phyloP scores from a whole-genome alignment of 257 asterid species.

The Sherardia arvensis region DNA sequence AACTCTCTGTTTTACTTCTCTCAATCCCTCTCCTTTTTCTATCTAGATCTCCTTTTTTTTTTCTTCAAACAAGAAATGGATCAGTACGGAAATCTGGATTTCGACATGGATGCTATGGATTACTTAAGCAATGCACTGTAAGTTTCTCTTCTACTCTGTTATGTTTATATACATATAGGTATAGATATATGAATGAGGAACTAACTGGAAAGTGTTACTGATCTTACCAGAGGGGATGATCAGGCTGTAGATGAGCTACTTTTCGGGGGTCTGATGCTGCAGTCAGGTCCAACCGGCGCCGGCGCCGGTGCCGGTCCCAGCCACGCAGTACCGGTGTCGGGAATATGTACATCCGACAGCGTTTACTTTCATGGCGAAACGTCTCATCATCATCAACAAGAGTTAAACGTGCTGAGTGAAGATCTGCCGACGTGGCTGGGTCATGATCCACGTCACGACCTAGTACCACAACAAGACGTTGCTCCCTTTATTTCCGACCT shows the following conservation, averaged over 20 bases:
- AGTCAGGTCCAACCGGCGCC: constrained; percentile 43
- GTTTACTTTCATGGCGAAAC: too few species aligned
- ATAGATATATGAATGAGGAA: background rate
- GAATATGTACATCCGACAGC: too few species aligned
- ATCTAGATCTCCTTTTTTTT: too few species aligned
- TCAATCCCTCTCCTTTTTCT: too few species aligned
- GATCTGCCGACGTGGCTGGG: constrained; percentile 93
- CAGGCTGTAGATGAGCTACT: constrained; percentile 54
- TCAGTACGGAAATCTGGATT: too few species aligned
- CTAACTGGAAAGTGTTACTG: background rate
- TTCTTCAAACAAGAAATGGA: too few species aligned
- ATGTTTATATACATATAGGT: too few species aligned
- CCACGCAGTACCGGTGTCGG: constrained; percentile 3
- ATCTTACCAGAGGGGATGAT: constrained; percentile 21
- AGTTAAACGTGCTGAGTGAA: constrained; percentile 74
- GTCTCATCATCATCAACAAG: constrained; percentile 14
- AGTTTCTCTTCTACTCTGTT: constrained; percentile 10
- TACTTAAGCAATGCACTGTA: constrained; percentile 29
- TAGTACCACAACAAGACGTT: too few species aligned
- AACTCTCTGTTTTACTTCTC: too few species aligned
- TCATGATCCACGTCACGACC: constrained; percentile 9
- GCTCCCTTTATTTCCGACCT: too few species aligned
- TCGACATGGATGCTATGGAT: too few species aligned
- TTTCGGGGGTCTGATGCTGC: constrained; percentile 53
- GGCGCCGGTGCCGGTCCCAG: constrained; percentile 8